Evolutionary conservation across 2,329 filamentous ascomycete species (phyloP).

Genomic region (Pezicula radicicola): DNA sequence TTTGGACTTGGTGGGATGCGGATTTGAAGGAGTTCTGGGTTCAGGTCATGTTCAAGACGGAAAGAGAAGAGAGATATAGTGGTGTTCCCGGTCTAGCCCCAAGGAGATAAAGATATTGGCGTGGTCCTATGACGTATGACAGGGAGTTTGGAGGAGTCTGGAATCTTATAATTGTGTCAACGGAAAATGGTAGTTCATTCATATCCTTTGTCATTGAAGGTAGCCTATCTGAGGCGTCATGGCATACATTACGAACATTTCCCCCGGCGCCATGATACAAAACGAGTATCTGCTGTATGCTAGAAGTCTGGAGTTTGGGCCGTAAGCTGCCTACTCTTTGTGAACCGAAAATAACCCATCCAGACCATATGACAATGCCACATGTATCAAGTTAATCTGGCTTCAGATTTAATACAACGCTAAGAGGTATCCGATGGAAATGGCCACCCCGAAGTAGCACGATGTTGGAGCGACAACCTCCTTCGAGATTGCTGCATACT

Average conservation of each 20-base stretch:
- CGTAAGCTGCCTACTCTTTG: not conserved
- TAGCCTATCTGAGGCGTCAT: not conserved
- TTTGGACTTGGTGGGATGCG: slow-evolving; percentile 93
- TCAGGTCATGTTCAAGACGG: slow-evolving; percentile 97
- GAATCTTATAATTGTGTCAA: not conserved
- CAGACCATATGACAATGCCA: not conserved
- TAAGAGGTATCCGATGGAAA: slow-evolving; percentile 19
- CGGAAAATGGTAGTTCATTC: not conserved
- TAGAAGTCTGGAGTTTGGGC: not conserved
- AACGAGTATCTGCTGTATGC: slow-evolving; percentile 1
- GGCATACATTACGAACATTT: not conserved
- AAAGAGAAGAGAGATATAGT: slow-evolving; percentile 86
- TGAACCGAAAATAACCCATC: not conserved
- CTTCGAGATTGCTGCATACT: not conserved
- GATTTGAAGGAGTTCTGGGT: slow-evolving; percentile 98
- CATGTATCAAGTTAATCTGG: not conserved
- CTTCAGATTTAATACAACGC: slow-evolving; percentile 11
- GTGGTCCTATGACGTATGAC: slow-evolving; percentile 3
- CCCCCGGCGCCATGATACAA: not conserved
- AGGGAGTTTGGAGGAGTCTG: slow-evolving; percentile 11
- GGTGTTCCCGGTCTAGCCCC: slow-evolving; percentile 57
- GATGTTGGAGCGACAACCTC: slow-evolving; percentile 1
- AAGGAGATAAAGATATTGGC: slow-evolving; percentile 3
- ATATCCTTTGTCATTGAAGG: not conserved
- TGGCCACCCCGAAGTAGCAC: not conserved